phyloP scores from a whole-genome alignment of 257 asterid species.

The Jacaranda copaia region DNA sequence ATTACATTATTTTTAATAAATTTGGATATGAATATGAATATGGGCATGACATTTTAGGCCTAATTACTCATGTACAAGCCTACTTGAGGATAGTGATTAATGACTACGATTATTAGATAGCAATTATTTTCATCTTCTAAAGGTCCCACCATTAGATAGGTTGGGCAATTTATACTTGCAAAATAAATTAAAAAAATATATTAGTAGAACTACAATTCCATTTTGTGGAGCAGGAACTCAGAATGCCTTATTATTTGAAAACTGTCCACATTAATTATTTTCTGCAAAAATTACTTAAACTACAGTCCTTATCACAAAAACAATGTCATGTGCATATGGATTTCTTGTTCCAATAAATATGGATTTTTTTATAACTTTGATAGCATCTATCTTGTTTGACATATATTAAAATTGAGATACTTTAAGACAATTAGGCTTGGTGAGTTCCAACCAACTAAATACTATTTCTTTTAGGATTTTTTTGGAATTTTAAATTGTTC shows the following conservation, averaged over 20 bases:
- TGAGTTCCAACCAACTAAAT: neutral
- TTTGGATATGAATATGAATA: too few species aligned
- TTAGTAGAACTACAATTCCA: too few species aligned
- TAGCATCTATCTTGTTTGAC: neutral
- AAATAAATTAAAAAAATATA: too few species aligned
- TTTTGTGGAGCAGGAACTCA: too few species aligned
- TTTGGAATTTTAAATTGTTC: slow-evolving; percentile 12
- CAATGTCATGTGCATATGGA: slow-evolving; percentile 5
- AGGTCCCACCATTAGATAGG: too few species aligned
- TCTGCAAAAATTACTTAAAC: neutral
- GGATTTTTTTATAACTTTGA: neutral
- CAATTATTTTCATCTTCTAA: too few species aligned
- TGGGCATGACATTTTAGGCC: too few species aligned
- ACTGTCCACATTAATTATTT: neutral
- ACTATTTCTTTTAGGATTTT: neutral
- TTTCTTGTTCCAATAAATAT: slow-evolving; percentile 4
- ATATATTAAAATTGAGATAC: neutral
- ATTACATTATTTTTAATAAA: too few species aligned
- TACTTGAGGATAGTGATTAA: too few species aligned
- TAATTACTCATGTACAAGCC: too few species aligned
- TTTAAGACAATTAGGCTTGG: slow-evolving; percentile 1
- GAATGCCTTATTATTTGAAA: neutral
- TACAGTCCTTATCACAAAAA: slow-evolving; percentile 4
- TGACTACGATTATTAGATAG: too few species aligned
- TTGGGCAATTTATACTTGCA: too few species aligned